Conservation (phyloP, 768 basidiomycete species). For the Suillus alpinus region DNA sequence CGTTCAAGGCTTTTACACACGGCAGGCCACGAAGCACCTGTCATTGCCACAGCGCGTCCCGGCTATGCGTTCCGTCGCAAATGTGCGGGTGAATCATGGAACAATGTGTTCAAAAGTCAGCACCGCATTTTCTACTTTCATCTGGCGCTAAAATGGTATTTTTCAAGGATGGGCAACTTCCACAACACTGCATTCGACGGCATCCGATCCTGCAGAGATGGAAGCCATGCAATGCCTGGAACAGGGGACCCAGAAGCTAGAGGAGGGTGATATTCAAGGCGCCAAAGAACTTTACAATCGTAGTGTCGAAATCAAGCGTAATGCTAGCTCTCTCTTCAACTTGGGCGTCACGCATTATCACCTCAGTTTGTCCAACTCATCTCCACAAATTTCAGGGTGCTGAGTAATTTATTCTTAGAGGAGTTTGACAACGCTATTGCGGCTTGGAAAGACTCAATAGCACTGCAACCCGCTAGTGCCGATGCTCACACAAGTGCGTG, state of each 20-base stretch:
- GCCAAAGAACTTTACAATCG: conserved; percentile 77
- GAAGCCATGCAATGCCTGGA: conserved; percentile 80
- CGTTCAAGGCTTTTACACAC: conserved; percentile 18
- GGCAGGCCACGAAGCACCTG: conserved; percentile 8
- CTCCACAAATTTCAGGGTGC: conserved; percentile 13
- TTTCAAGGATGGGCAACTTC: conserved; percentile 71
- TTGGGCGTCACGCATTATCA: conserved; percentile 89
- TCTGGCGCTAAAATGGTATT: background rate
- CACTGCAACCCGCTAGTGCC: conserved; percentile 76
- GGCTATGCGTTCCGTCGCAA: conserved; percentile 9
- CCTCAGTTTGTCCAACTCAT: conserved; percentile 51
- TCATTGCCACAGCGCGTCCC: conserved; percentile 3
- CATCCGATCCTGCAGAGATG: conserved; percentile 76
- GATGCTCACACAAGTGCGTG: conserved; percentile 84
- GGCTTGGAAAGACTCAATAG: conserved; percentile 83
- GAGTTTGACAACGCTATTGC: conserved; percentile 84
- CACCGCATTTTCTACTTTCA: conserved; percentile 13
- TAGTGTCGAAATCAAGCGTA: conserved; percentile 77
- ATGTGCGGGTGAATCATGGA: conserved; percentile 8
- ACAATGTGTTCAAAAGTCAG: conserved; percentile 25
- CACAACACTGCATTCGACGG: conserved; percentile 75
- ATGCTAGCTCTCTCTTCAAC: conserved; percentile 81
- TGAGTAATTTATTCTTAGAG: conserved; percentile 45
- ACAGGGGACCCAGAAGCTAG: conserved; percentile 78
- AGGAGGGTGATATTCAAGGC: conserved; percentile 80